phyloP scores from a whole-genome alignment of 345 rosid species.

The Rhodamnia rubescens region DNA sequence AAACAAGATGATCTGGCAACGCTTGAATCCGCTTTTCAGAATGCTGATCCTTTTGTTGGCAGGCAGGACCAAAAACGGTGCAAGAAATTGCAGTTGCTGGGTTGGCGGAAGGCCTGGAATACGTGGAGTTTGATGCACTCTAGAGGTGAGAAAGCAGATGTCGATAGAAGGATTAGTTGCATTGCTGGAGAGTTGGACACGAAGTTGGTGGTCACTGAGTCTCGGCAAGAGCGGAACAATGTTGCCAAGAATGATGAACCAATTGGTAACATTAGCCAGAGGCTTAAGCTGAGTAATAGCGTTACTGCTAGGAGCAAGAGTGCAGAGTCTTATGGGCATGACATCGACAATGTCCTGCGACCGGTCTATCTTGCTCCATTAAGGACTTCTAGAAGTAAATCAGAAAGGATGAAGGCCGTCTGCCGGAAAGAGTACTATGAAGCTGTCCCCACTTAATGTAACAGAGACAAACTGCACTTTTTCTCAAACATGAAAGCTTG shows the following conservation, averaged over 20 bases:
- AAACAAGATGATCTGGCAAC: neutral
- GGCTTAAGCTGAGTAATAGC: constrained; percentile 48
- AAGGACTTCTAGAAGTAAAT: neutral
- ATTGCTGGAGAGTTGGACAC: neutral
- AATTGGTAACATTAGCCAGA: constrained; percentile 24
- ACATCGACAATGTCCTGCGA: neutral
- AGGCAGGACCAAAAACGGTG: neutral
- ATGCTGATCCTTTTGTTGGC: neutral
- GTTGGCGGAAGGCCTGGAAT: neutral
- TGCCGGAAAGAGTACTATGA: neutral
- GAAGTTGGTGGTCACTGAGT: constrained; percentile 10
- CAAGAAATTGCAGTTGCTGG: neutral
- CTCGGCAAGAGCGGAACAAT: constrained; percentile 34
- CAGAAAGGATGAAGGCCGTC: neutral
- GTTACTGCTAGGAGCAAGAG: constrained; percentile 44
- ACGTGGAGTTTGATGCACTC: neutral
- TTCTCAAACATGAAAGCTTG: neutral
- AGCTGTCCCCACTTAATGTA: neutral
- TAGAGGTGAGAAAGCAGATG: neutral
- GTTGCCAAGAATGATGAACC: constrained; percentile 18
- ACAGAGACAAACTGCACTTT: neutral
- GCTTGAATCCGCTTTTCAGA: neutral
- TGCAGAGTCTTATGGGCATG: constrained; percentile 15
- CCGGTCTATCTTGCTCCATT: neutral
- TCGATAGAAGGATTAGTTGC: neutral